phyloP scores from a whole-genome alignment of 1,284 basidiomycete species.

The Phenoliferia sp. region DNA sequence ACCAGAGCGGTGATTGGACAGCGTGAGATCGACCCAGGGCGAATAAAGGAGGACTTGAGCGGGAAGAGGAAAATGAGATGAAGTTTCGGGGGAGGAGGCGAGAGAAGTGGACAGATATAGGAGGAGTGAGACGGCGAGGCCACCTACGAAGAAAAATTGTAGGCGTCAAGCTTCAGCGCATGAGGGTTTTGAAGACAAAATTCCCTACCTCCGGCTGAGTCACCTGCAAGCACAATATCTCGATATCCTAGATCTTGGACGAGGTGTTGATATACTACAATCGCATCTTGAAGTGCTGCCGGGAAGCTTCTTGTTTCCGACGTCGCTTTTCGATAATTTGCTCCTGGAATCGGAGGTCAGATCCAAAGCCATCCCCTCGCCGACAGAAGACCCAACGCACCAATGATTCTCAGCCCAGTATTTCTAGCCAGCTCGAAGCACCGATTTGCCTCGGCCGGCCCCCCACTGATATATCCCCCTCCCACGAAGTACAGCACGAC shows the following conservation, averaged over 20 bases:
- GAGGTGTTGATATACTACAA: slow-evolving; percentile 31
- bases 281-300: slow-evolving; percentile 32
- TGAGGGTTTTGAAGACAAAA: no score
- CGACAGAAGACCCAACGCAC: not conserved
- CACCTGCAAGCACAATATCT: slow-evolving; percentile 32
- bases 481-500: slow-evolving; percentile 33
- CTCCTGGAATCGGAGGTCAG: slow-evolving; percentile 12
- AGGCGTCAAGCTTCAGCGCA: no score
- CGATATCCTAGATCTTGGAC: slow-evolving; percentile 27
- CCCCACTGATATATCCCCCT: slow-evolving; percentile 11
- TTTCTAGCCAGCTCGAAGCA: slow-evolving; percentile 29
- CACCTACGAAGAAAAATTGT: slow-evolving; percentile 1
- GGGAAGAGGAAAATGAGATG: slow-evolving; percentile 22
- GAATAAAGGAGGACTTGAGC: slow-evolving; percentile 22
- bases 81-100: not conserved
- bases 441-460: slow-evolving; percentile 26
- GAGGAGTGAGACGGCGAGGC: slow-evolving; percentile 25
- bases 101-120: slow-evolving; percentile 26
- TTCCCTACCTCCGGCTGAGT: slow-evolving; percentile 26
- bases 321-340: slow-evolving; percentile 33
- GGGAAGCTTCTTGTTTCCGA: slow-evolving; percentile 18
- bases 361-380: not conserved
- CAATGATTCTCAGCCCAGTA: slow-evolving; percentile 19
- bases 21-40: slow-evolving; percentile 33
- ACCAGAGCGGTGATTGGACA: slow-evolving; percentile 10